Conservation (phyloP, 2,329 filamentous ascomycete species). For the Torrubiellomyces zombiae region DNA sequence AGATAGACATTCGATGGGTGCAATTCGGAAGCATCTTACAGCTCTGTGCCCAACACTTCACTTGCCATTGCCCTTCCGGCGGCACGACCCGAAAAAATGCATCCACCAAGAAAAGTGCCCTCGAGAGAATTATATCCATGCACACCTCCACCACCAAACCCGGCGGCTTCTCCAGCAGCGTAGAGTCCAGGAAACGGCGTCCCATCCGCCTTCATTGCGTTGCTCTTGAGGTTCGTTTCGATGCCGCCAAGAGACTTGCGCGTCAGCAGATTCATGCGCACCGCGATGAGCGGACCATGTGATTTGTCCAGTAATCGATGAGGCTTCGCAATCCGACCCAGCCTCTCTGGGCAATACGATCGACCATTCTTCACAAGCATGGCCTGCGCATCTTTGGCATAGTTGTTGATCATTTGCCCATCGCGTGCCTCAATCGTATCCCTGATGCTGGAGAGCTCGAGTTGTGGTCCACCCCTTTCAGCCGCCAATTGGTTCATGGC, state of each 20-base stretch:
- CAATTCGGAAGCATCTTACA: no score
- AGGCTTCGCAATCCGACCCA: slow-evolving; percentile 33
- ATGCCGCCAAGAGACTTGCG: slow-evolving; percentile 44
- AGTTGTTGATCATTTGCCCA: slow-evolving; percentile 36
- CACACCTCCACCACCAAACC: slow-evolving; percentile 45
- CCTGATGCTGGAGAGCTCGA: slow-evolving; percentile 27
- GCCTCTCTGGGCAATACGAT: slow-evolving; percentile 35
- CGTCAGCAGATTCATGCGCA: slow-evolving; percentile 42
- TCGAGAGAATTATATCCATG: slow-evolving; percentile 47
- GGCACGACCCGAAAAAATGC: slow-evolving; percentile 43
- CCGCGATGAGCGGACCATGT: slow-evolving; percentile 43
- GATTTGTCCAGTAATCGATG: slow-evolving; percentile 35
- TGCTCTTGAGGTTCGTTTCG: slow-evolving; percentile 40
- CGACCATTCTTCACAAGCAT: slow-evolving; percentile 44
- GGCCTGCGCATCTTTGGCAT: slow-evolving; percentile 42
- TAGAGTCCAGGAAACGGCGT: slow-evolving; percentile 35
- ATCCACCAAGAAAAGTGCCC: slow-evolving; percentile 45
- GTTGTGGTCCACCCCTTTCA: slow-evolving; percentile 25
- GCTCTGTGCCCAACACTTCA: slow-evolving; percentile 16
- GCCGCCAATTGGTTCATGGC: slow-evolving; percentile 41
- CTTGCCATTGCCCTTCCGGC: slow-evolving; percentile 38
- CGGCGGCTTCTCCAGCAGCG: slow-evolving; percentile 42
- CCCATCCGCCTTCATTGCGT: slow-evolving; percentile 34
- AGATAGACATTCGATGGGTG: no score
- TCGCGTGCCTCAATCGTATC: slow-evolving; percentile 36